Evolutionary conservation across 1,284 basidiomycete species (phyloP).

Genomic region (Pseudozyma pruni): DNA sequence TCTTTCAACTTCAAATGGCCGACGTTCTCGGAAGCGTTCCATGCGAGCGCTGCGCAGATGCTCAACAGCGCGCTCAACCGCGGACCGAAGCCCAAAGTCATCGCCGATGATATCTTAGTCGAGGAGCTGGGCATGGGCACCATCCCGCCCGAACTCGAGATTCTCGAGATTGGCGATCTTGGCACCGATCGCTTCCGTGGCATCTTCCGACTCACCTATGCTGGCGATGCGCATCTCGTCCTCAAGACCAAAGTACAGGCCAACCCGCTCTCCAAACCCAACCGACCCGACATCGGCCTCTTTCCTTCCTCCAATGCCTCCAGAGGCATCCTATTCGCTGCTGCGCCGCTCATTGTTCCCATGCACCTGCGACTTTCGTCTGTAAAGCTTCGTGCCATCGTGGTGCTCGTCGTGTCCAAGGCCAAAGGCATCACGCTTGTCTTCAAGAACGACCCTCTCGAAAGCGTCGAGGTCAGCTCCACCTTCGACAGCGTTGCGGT

Average conservation of each 20-base stretch:
- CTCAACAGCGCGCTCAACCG: constrained; percentile 69
- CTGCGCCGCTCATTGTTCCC: constrained; percentile 75
- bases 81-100: constrained; percentile 85
- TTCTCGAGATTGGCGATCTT: constrained; percentile 96
- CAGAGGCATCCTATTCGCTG: constrained; percentile 65
- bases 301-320: constrained; percentile 55
- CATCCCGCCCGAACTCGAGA: constrained; percentile 95
- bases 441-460: constrained; percentile 98
- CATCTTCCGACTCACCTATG: constrained; percentile 94
- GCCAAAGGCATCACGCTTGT: constrained; percentile 95
- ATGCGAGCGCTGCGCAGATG: constrained; percentile 70
- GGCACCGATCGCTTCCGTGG: constrained; percentile 95
- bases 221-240: constrained; percentile 94
- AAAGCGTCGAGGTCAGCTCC: constrained; percentile 95
- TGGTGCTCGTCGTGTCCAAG: constrained; percentile 97
- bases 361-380: constrained; percentile 97
- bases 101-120: constrained; percentile 96
- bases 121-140: constrained; percentile 98
- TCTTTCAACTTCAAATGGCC: constrained; percentile 99
- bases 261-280: constrained; percentile 81
- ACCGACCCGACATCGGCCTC: constrained; percentile 47
- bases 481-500: constrained; percentile 98
- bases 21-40: constrained; percentile 75
- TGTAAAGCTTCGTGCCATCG: constrained; percentile 92
- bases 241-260: constrained; percentile 95